Evolutionary conservation across 495 filamentous ascomycete species (phyloP).

Genomic region (Penicillium paradoxum): DNA sequence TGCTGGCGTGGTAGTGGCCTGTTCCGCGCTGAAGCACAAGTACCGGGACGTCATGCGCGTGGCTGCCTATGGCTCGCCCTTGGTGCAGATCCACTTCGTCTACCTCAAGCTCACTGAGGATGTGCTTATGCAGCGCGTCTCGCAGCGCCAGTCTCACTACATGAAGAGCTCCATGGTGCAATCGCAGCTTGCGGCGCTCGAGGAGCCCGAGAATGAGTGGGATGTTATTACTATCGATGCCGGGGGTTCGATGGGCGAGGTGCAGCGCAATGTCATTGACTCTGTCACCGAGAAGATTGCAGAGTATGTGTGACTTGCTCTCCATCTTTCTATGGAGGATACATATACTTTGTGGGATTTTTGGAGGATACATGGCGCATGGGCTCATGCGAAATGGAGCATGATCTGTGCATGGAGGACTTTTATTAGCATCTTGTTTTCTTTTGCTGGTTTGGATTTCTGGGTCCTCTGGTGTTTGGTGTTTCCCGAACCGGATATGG

Average conservation of each 20-base stretch:
- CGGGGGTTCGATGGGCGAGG: constrained; percentile 55
- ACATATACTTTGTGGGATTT: background rate
- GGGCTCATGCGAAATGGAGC: background rate
- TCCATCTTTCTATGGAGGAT: background rate
- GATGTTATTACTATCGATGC: constrained; percentile 86
- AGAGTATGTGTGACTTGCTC: constrained; percentile 23
- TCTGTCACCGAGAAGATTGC: constrained; percentile 43
- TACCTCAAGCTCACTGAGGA: constrained; percentile 78
- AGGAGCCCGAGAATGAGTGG: constrained; percentile 74
- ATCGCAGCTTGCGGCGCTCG: constrained; percentile 79
- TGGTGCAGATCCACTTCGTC: constrained; percentile 84
- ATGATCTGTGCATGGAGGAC: constrained; percentile 10
- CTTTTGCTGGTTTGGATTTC: constrained; percentile 7
- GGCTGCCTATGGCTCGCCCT: constrained; percentile 70
- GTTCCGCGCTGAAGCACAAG: constrained; percentile 92
- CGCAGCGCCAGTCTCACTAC: constrained; percentile 73
- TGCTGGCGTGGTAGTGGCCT: constrained; percentile 86
- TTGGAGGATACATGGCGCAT: background rate
- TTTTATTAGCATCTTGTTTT: constrained; percentile 9
- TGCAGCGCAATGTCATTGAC: constrained; percentile 59
- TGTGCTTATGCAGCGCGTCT: constrained; percentile 68
- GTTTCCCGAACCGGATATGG: background rate
- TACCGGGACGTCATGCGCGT: constrained; percentile 96
- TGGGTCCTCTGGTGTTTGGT: constrained; percentile 5
- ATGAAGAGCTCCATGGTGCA: constrained; percentile 99